Percentiles rank a stretch among this genome's conserved stretches.
These are phyloP conservation scores for Naganishia kalamii DNA, from an alignment of 768 basidiomycete species.

Conservation along the genomic window DNA sequence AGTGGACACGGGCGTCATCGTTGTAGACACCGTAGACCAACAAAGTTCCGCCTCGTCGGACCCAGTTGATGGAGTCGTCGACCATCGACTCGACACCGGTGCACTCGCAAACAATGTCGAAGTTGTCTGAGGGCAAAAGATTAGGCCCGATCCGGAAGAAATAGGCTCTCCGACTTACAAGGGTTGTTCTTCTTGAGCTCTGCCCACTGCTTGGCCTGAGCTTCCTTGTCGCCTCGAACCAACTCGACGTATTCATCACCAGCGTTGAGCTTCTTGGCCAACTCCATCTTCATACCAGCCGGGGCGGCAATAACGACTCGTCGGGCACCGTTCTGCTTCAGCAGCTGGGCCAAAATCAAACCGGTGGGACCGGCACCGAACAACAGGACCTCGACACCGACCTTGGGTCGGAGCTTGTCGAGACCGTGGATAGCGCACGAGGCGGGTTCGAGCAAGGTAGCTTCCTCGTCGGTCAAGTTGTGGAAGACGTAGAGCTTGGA, in stretches of 20 bases:
- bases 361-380: slow-evolving; percentile 88
- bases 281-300: slow-evolving; percentile 83
- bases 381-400: slow-evolving; percentile 76
- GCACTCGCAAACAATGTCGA: slow-evolving; percentile 76
- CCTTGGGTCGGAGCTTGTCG: slow-evolving; percentile 74
- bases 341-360: slow-evolving; percentile 78
- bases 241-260: slow-evolving; percentile 82
- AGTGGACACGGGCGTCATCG: slow-evolving; percentile 73
- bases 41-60: slow-evolving; percentile 54
- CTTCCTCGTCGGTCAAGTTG: slow-evolving; percentile 78
- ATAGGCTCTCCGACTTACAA: slow-evolving; percentile 37
- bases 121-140: slow-evolving; percentile 53
- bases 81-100: slow-evolving; percentile 79
- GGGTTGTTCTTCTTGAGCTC: slow-evolving; percentile 73
- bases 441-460: slow-evolving; percentile 80
- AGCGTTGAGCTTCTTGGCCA: slow-evolving; percentile 69
- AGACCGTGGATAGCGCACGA: slow-evolving; percentile 88
- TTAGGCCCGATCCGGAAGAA: background rate
- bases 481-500: slow-evolving; percentile 80
- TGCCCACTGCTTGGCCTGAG: slow-evolving; percentile 73
- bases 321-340: slow-evolving; percentile 77
- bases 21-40: slow-evolving; percentile 75
- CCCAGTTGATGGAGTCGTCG: slow-evolving; percentile 84
- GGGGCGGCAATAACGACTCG: slow-evolving; percentile 73
- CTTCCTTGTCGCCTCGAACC: slow-evolving; percentile 51